Conservation (phyloP, 1,284 basidiomycete genomes). For the Cryptococcus sp. region DNA sequence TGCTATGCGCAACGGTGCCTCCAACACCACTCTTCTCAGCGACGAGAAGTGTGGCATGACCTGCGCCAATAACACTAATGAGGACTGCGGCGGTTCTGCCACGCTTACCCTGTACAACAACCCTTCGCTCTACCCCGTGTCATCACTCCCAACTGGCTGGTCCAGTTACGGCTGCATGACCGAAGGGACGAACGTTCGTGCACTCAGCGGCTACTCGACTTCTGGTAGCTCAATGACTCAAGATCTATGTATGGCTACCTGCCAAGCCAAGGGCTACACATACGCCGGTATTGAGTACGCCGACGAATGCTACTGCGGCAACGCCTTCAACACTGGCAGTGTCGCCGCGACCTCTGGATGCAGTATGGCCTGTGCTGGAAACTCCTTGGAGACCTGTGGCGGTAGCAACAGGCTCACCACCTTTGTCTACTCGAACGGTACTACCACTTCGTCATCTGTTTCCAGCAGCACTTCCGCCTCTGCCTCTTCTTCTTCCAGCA, state of each 20-base stretch:
- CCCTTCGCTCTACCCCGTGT: constrained; percentile 55
- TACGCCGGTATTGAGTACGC: constrained; percentile 40
- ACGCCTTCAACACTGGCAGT: constrained; percentile 24
- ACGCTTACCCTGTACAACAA: constrained; percentile 58
- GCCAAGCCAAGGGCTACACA: constrained; percentile 27
- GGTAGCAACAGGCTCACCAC: constrained; percentile 31
- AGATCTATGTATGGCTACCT: constrained; percentile 27
- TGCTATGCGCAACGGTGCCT: constrained; percentile 34
- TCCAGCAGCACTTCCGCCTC: constrained; percentile 10
- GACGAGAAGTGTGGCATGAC: constrained; percentile 22
- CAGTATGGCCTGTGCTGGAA: constrained; percentile 33
- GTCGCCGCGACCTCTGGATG: constrained; percentile 23
- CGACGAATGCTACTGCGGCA: constrained; percentile 42
- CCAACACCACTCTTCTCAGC: constrained; percentile 29
- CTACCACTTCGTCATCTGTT: constrained; percentile 13
- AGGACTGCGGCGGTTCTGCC: constrained; percentile 38
- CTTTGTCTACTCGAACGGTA: constrained; percentile 25
- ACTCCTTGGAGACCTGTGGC: constrained; percentile 42
- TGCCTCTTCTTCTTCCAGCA: constrained; percentile 11
- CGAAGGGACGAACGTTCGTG: constrained; percentile 29
- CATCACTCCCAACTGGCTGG: constrained; percentile 35
- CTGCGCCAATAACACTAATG: constrained; percentile 31
- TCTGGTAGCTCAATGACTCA: constrained; percentile 30
- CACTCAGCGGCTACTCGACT: constrained; percentile 30
- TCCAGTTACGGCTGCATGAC: constrained; percentile 32